phyloP scores from a whole-genome alignment of 192 early-diverging fungal genomes.

The Backusella tuberculispora region DNA sequence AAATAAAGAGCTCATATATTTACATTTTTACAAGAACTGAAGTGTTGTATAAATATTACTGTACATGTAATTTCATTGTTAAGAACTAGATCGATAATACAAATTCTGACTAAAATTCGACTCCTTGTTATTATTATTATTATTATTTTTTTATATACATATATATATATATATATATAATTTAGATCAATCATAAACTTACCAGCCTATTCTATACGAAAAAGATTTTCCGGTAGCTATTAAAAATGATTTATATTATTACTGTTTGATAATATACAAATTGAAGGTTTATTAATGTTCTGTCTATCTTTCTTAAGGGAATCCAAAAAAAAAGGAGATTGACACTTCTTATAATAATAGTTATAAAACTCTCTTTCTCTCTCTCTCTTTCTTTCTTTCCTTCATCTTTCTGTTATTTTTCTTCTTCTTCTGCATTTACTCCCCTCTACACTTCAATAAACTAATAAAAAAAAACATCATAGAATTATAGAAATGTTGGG shows the following conservation, averaged over 20 bases:
- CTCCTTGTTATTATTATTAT: background rate
- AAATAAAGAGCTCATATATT: background rate
- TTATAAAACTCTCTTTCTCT: background rate
- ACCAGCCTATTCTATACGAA: background rate
- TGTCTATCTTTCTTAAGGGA: background rate
- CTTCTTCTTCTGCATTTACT: no score
- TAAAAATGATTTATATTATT: constrained; percentile 6
- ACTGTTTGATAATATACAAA: background rate
- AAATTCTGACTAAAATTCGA: background rate
- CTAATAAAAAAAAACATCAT: background rate
- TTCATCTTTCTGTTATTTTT: background rate
- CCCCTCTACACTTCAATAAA: background rate
- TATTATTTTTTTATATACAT: background rate
- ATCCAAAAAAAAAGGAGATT: background rate
- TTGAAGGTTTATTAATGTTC: background rate
- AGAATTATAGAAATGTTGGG: background rate
- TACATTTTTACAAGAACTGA: background rate
- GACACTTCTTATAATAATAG: background rate
- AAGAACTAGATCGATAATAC: background rate
- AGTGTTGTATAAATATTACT: background rate
- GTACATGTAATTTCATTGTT: background rate
- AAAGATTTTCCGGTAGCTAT: background rate
- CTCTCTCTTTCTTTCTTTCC: background rate
- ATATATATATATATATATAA: no score
- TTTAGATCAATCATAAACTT: background rate